Evolutionary conservation across 2,329 filamentous ascomycete species (phyloP).

Genomic region (Fusarium redolens): DNA sequence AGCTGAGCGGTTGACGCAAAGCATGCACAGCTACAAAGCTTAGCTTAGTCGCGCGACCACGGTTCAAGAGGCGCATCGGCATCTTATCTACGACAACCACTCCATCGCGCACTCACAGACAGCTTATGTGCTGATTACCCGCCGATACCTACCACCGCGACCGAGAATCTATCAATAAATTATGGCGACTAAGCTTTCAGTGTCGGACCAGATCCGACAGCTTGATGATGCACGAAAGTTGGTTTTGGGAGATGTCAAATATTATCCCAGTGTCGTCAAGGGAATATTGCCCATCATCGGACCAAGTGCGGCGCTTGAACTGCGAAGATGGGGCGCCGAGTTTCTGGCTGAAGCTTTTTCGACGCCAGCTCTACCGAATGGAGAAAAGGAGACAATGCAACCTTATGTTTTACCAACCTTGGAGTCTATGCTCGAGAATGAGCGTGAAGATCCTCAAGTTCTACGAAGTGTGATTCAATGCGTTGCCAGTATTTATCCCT

Average conservation of each 20-base stretch:
- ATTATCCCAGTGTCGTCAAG: constrained; percentile 92
- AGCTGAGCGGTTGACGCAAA: constrained; percentile 40
- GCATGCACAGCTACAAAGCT: constrained; percentile 46
- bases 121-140: constrained; percentile 16
- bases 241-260: constrained; percentile 84
- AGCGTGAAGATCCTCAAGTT: constrained; percentile 82
- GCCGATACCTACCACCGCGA: constrained; percentile 7
- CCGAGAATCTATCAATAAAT: constrained; percentile 21
- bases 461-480: constrained; percentile 89
- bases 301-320: constrained; percentile 77
- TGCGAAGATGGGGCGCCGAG: constrained; percentile 95
- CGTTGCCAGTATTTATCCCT: constrained; percentile 90
- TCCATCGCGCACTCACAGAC: constrained; percentile 12
- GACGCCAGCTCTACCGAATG: constrained; percentile 81
- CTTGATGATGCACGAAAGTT: constrained; percentile 91
- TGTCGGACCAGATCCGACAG: constrained; percentile 84
- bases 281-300: constrained; percentile 93
- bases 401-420: constrained; percentile 83
- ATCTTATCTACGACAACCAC: constrained; percentile 30
- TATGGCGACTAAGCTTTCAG: constrained; percentile 68
- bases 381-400: constrained; percentile 84
- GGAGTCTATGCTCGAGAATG: constrained; percentile 74
- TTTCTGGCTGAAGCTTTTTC: constrained; percentile 97
- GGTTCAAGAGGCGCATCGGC: constrained; percentile 35
- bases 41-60: constrained; percentile 49